Conservation (phyloP, 2,329 filamentous ascomycete species). For the Claviceps arundinis region DNA sequence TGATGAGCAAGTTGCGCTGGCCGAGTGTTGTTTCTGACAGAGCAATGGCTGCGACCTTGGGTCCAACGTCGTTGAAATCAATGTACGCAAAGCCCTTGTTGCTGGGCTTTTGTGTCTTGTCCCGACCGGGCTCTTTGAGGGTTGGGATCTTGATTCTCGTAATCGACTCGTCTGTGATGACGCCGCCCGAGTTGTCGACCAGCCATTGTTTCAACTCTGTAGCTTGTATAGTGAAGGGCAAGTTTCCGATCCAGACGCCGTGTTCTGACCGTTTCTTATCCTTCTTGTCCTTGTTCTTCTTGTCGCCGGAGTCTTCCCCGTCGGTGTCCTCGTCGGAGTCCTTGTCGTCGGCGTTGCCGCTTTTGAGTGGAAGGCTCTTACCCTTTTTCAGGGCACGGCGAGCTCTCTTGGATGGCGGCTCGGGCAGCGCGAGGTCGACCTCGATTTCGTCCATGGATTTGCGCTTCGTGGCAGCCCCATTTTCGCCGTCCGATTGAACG, state of each 20-base stretch:
- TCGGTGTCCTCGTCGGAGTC: constrained; percentile 20
- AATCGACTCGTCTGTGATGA: constrained; percentile 56
- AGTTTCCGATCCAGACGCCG: constrained; percentile 91
- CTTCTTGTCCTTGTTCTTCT: constrained; percentile 26
- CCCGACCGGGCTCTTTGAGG: constrained; percentile 33
- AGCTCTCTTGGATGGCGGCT: constrained; percentile 90
- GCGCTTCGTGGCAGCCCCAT: constrained; percentile 40
- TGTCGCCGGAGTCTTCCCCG: constrained; percentile 20
- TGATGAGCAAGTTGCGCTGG: constrained; percentile 78
- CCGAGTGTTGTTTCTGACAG: constrained; percentile 72
- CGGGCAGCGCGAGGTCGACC: constrained; percentile 78
- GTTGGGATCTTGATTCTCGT: constrained; percentile 73
- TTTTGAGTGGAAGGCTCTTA: constrained; percentile 39
- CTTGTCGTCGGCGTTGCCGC: constrained; percentile 19
- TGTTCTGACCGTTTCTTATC: constrained; percentile 56
- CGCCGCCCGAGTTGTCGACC: constrained; percentile 53
- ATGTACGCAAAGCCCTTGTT: constrained; percentile 97
- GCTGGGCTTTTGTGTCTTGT: constrained; percentile 19
- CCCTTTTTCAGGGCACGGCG: constrained; percentile 81
- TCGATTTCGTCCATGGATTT: constrained; percentile 68
- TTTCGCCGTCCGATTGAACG: constrained; percentile 2
- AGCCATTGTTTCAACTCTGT: constrained; percentile 68
- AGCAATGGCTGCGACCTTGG: constrained; percentile 64
- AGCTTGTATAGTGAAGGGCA: constrained; percentile 70
- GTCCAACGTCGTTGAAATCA: constrained; percentile 63